Evolutionary conservation across 495 filamentous ascomycete species (phyloP).

Genomic region (Aspergillus ostianus): DNA sequence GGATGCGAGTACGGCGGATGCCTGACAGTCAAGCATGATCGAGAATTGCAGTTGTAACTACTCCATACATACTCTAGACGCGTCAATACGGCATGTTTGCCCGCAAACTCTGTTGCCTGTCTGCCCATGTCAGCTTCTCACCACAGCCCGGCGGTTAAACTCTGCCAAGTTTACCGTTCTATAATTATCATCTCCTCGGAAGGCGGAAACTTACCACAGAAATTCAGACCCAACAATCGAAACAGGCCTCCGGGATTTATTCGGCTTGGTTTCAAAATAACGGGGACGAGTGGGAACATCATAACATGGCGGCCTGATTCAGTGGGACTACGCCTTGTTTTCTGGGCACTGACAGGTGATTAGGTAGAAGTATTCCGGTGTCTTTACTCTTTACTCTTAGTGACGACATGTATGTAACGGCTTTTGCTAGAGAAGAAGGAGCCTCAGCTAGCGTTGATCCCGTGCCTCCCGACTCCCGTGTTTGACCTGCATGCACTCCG

Average conservation of each 20-base stretch:
- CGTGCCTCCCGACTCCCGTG: no score
- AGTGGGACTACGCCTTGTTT: not conserved
- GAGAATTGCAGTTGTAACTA: no score
- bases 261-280: not conserved
- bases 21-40: no score
- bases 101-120: not conserved
- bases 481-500: no score
- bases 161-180: not conserved
- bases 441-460: not conserved
- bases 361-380: no score
- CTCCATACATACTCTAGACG: no score
- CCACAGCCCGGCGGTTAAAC: not conserved
- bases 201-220: no score
- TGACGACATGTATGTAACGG: not conserved
- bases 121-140: not conserved
- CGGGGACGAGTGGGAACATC: not conserved
- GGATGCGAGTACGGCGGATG: not conserved
- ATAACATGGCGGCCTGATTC: not conserved
- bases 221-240: not conserved
- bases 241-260: not conserved
- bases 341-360: not conserved
- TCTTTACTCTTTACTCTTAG: no score
- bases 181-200: not conserved
- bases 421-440: not conserved
- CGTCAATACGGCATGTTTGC: not conserved